phyloP scores from a whole-genome alignment of 768 basidiomycete species.

The Serendipita sp. region DNA sequence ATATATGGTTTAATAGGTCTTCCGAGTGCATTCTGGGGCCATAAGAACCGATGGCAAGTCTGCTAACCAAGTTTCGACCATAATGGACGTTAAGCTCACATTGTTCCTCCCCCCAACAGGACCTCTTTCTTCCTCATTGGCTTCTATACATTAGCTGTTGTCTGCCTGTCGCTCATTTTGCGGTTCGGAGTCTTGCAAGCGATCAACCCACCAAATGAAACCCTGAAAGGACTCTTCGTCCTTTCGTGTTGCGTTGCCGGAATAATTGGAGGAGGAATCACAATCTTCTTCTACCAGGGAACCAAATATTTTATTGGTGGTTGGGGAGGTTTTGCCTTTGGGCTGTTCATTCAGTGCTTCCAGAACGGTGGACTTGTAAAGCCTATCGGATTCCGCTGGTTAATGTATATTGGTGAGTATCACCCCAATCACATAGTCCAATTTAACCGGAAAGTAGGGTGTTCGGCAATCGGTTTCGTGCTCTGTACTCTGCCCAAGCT shows the following conservation, averaged over 20 bases:
- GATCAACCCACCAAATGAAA: conserved; percentile 60
- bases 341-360: conserved; percentile 77
- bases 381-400: conserved; percentile 69
- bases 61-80: too few relatives aligned
- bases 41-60: conserved; percentile 84
- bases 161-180: conserved; percentile 75
- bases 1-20: conserved; percentile 32
- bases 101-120: conserved; percentile 28
- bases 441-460: conserved; percentile 26
- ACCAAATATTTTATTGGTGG: conserved; percentile 60
- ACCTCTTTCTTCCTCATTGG: conserved; percentile 88
- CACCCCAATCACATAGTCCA: conserved; percentile 6
- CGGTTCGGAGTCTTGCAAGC: conserved; percentile 76
- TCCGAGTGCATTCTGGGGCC: conserved; percentile 80
- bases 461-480: conserved; percentile 63
- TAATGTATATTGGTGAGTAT: conserved; percentile 63
- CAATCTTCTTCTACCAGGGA: conserved; percentile 87
- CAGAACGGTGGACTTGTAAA: conserved; percentile 65
- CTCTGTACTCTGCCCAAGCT: conserved; percentile 72
- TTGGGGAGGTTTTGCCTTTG: conserved; percentile 70
- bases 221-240: conserved; percentile 79
- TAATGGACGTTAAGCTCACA: conserved; percentile 6
- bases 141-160: conserved; percentile 74
- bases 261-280: conserved; percentile 63
- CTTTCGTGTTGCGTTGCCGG: conserved; percentile 68